Evolutionary conservation across 257 asterid genomes (phyloP).

Genomic region (Plantago ovata): DNA sequence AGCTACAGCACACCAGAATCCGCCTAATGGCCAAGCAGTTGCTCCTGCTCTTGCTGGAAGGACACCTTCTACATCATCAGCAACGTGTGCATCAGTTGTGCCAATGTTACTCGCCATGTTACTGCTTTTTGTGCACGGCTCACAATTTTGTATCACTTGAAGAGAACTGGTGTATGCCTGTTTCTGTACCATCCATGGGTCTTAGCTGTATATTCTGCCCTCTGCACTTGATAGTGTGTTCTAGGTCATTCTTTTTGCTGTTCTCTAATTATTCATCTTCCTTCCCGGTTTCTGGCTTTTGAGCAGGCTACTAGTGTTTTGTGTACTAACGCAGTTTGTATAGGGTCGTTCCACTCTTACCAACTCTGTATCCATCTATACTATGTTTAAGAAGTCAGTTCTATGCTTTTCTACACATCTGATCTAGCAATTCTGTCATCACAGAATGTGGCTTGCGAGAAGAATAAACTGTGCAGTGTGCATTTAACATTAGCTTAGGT

Average conservation of each 20-base stretch:
- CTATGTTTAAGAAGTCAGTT: too few relatives aligned
- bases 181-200: constrained; percentile 13
- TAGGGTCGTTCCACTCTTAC: not conserved
- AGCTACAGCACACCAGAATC: constrained; percentile 57
- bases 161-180: not conserved
- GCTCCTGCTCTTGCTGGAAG: constrained; percentile 71
- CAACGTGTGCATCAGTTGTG: constrained; percentile 26
- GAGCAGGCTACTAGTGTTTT: constrained; percentile 28
- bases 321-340: not conserved
- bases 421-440: too few relatives aligned
- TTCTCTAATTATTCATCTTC: constrained; percentile 10
- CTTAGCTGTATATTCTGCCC: constrained; percentile 34
- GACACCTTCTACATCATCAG: constrained; percentile 53
- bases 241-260: constrained; percentile 9
- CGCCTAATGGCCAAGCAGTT: constrained; percentile 51
- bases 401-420: too few relatives aligned
- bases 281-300: constrained; percentile 22
- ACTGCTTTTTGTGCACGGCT: constrained; percentile 32
- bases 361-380: too few relatives aligned
- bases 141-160: constrained; percentile 16
- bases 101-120: constrained; percentile 30
- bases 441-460: too few relatives aligned
- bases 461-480: too few relatives aligned
- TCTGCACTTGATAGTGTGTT: constrained; percentile 13
- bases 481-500: too few relatives aligned